Evolutionary conservation across 345 rosid genomes (phyloP).

Genomic region (Dipteronia dyeriana): DNA sequence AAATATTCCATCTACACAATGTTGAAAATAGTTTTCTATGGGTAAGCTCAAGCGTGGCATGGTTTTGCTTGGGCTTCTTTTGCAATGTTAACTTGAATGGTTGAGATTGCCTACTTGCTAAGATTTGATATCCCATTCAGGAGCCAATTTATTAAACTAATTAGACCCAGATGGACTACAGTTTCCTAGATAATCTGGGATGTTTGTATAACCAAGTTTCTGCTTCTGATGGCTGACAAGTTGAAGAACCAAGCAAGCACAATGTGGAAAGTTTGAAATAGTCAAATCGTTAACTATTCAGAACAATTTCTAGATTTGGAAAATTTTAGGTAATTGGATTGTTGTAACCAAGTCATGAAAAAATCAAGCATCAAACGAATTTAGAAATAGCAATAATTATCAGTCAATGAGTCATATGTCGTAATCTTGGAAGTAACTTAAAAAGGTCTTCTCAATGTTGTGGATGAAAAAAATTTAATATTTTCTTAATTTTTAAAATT

Average conservation of each 20-base stretch:
- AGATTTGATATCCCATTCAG: background rate
- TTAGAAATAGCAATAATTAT: background rate
- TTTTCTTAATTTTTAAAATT: background rate
- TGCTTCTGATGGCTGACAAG: background rate
- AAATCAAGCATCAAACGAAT: background rate
- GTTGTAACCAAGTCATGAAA: background rate
- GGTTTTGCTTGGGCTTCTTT: background rate
- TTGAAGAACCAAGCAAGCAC: background rate
- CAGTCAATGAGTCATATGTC: background rate
- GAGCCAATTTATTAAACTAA: slow-evolving; percentile 17
- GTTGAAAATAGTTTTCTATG: background rate
- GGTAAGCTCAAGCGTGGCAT: background rate
- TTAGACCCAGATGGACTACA: background rate
- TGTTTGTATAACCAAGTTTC: slow-evolving; percentile 1
- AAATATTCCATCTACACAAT: background rate
- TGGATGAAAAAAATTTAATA: background rate
- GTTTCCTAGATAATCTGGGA: background rate
- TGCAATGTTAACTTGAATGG: background rate
- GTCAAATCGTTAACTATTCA: background rate
- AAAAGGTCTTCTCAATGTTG: background rate
- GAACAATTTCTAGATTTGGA: background rate
- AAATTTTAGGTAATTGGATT: background rate
- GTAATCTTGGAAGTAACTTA: background rate
- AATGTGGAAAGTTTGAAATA: background rate
- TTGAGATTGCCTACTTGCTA: slow-evolving; percentile 14